Conservation (phyloP, 176 grass and related monocot species). For the Secale cereale region DNA sequence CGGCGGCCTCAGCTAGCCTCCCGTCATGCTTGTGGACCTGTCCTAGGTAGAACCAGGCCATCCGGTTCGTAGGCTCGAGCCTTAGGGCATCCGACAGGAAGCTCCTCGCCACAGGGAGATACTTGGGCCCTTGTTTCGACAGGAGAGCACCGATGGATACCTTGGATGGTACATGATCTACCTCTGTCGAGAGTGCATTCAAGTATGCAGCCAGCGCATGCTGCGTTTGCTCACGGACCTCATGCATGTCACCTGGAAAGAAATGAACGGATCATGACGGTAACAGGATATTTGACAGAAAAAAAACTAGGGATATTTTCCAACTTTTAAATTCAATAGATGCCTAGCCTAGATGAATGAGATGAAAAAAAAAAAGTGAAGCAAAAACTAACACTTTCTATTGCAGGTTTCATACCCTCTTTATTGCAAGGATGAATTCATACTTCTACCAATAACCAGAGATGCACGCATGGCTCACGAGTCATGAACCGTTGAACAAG, state of each 20-base stretch:
- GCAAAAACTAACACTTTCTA: no score
- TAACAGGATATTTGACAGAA: background rate
- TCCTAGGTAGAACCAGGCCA: slow-evolving; percentile 94
- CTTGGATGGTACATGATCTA: slow-evolving; percentile 78
- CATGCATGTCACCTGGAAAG: slow-evolving; percentile 56
- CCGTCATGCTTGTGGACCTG: slow-evolving; percentile 77
- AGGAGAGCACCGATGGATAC: slow-evolving; percentile 74
- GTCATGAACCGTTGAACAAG: background rate
- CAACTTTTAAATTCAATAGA: background rate
- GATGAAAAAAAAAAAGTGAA: background rate
- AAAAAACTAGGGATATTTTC: background rate
- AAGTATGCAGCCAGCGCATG: slow-evolving; percentile 57
- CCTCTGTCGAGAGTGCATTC: slow-evolving; percentile 61
- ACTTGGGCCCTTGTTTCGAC: slow-evolving; percentile 63
- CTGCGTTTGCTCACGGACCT: slow-evolving; percentile 41
- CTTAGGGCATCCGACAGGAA: slow-evolving; percentile 87
- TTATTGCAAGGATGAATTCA: background rate
- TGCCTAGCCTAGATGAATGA: background rate
- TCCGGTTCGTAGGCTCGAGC: slow-evolving; percentile 70
- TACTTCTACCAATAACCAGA: background rate
- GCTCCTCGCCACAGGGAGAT: slow-evolving; percentile 66
- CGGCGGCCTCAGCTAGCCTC: slow-evolving; percentile 68
- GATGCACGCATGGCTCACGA: background rate
- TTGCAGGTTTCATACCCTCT: background rate
- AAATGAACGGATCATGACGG: background rate